phyloP scores from a whole-genome alignment of 192 early-diverging fungal genomes.

The Coemansia sp. region DNA sequence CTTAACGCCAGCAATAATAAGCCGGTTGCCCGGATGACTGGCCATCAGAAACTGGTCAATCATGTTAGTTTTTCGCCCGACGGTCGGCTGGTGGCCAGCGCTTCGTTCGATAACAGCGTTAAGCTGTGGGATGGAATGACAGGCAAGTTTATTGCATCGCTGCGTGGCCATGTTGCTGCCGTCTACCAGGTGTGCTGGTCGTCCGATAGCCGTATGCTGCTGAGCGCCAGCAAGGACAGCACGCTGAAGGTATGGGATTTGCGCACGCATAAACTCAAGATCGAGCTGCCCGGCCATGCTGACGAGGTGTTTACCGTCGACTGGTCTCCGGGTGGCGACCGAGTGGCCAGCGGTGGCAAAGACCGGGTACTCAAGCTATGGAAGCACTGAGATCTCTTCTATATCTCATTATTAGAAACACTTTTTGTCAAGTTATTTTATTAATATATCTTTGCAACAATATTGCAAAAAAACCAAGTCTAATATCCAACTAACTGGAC shows the following conservation, averaged over 20 bases:
- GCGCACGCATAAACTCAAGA: conserved; percentile 85
- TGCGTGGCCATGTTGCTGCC: conserved; percentile 93
- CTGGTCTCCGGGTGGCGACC: conserved; percentile 91
- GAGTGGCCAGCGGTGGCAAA: conserved; percentile 90
- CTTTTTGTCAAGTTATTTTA: too few relatives aligned
- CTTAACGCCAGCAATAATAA: conserved; percentile 65
- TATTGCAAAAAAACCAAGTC: neutral
- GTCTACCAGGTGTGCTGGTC: conserved; percentile 98
- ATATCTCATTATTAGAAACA: too few relatives aligned
- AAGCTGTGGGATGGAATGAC: conserved; percentile 93
- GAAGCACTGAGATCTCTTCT: conserved; percentile 31
- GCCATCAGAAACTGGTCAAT: conserved; percentile 95
- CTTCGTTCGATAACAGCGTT: conserved; percentile 95
- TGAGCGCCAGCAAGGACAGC: conserved; percentile 88
- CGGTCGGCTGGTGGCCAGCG: conserved; percentile 83
- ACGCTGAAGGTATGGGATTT: conserved; percentile 95
- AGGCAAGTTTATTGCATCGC: conserved; percentile 88
- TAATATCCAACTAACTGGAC: neutral
- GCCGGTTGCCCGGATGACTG: conserved; percentile 77
- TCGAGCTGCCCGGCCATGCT: conserved; percentile 93
- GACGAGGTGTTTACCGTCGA: conserved; percentile 96
- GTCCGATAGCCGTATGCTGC: conserved; percentile 86
- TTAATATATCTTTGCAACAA: too few relatives aligned
- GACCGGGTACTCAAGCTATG: conserved; percentile 90
- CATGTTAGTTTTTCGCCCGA: conserved; percentile 94